These are phyloP conservation scores for Macrophomina pseudophaseolina DNA, from an alignment of 2,329 filamentous ascomycete genomes.

Conservation along the genomic window DNA sequence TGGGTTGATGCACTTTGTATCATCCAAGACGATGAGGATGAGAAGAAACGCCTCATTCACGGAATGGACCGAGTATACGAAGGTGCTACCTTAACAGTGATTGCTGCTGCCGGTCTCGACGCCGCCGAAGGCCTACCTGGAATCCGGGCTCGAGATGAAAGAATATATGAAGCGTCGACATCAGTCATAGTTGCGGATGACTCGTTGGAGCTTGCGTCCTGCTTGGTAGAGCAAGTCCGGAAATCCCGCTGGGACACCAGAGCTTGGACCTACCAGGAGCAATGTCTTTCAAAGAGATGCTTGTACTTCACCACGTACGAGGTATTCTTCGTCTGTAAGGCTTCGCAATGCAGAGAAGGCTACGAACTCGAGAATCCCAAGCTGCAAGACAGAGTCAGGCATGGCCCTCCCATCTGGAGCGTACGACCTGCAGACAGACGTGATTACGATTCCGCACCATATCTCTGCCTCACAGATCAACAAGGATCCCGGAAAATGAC, in stretches of 20 bases:
- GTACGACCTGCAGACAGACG: background rate
- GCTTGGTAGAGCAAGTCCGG: background rate
- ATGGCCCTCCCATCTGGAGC: background rate
- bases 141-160: background rate
- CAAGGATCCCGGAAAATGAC: no score
- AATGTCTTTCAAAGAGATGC: constrained; percentile 1
- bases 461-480: background rate
- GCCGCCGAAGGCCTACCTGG: background rate
- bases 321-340: constrained; percentile 12
- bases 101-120: background rate
- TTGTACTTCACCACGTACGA: constrained; percentile 3
- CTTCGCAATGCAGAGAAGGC: background rate
- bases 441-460: background rate
- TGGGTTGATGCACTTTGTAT: constrained; percentile 27
- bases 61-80: constrained; percentile 8
- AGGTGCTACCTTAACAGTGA: background rate
- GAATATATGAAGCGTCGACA: no score
- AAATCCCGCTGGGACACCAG: constrained; percentile 6
- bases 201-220: no score
- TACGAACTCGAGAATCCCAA: background rate
- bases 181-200: no score
- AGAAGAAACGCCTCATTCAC: background rate
- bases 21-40: constrained; percentile 16
- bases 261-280: constrained; percentile 26
- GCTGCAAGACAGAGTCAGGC: background rate